Evolutionary conservation across 371 early-diverging fungal genomes (phyloP).

Genomic region (Funneliformis caledonium): DNA sequence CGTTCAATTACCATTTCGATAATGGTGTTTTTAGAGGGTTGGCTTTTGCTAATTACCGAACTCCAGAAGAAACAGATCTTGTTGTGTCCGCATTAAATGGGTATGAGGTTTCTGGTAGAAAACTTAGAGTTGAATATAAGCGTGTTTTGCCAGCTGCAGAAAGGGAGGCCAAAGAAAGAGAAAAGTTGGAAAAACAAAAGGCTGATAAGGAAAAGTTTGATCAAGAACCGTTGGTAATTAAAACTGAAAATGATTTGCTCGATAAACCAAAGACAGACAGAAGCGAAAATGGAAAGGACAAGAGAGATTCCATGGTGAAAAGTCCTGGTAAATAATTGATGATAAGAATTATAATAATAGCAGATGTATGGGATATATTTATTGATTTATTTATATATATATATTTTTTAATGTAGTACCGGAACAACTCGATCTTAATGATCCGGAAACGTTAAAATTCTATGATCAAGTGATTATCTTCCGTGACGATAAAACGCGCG

Average conservation of each 20-base stretch:
- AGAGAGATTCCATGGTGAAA: conserved; percentile 15
- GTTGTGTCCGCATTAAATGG: conserved; percentile 73
- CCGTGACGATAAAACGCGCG: conserved; percentile 65
- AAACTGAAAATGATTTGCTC: conserved; percentile 45
- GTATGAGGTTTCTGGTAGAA: conserved; percentile 72
- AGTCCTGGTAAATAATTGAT: conserved; percentile 24
- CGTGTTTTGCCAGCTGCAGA: conserved; percentile 63
- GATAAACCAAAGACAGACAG: conserved; percentile 27
- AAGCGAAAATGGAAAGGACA: conserved; percentile 40
- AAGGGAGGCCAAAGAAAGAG: conserved; percentile 53
- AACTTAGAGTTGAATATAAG: conserved; percentile 83
- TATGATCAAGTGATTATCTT: conserved; percentile 73
- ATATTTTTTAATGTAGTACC: background rate
- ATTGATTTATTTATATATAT: background rate
- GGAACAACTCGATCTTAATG: conserved; percentile 63
- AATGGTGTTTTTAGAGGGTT: conserved; percentile 80
- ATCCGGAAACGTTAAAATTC: conserved; percentile 67
- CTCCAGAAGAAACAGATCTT: conserved; percentile 73
- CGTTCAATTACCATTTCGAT: conserved; percentile 84
- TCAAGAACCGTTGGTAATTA: conserved; percentile 51
- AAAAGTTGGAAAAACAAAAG: conserved; percentile 47
- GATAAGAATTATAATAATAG: background rate
- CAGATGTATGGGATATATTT: background rate
- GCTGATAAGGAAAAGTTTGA: conserved; percentile 47
- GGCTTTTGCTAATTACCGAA: conserved; percentile 83